Base-by-base conservation (phyloP, 202 grass and related monocot species). In the Saccharum hybrid region DNA sequence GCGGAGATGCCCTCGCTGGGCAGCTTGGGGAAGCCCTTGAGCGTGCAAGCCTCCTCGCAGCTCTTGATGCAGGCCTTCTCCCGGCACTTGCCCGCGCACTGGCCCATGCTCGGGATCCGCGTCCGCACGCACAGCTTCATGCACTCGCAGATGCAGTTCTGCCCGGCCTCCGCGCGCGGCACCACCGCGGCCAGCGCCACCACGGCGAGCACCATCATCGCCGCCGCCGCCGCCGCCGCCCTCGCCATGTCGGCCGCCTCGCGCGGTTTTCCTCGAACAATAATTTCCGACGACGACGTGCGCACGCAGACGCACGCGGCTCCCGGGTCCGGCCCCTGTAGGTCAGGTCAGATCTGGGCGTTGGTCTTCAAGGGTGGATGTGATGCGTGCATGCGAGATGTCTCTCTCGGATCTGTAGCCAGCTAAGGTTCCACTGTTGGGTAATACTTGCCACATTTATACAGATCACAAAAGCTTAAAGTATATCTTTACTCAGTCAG, bases 121-220 rank as follows among this genome's bases (percentile, higher is more conserved):
- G 87, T 4, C 38, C 83, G 84, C 49, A 64, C 13, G 89, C 86
- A 91, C 70, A 86, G 70, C 88, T 87, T 94, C 92, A 94, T 67
- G 84, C 92, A 91, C 84, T 94, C 89, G 84, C 92, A 94, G 78
- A 83, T 85, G 79, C 89, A 94, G 87, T 89, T 94, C 71, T 91
- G 89, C 22, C 65, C 66, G 26, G 84, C 92, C 69, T 88, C 84
- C 64, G 67, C 71, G 14, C 28, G 43, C 88, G 30, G 68, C 88
- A 10, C 59, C 48, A 48, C 67, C 10, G 3, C 19, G 5, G 18
- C 46, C 8, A 36, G 34, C 36, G 5, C 1, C 15, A 48, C 7
- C 6, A 41, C 33, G 30, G 41, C 57, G 56, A 38, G 18, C 83
- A 21, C 57, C 54, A 33, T 0, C 43, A 28, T 15, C 65, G 7